Conservation (phyloP, 495 filamentous ascomycete species). For the Podospora comata region DNA sequence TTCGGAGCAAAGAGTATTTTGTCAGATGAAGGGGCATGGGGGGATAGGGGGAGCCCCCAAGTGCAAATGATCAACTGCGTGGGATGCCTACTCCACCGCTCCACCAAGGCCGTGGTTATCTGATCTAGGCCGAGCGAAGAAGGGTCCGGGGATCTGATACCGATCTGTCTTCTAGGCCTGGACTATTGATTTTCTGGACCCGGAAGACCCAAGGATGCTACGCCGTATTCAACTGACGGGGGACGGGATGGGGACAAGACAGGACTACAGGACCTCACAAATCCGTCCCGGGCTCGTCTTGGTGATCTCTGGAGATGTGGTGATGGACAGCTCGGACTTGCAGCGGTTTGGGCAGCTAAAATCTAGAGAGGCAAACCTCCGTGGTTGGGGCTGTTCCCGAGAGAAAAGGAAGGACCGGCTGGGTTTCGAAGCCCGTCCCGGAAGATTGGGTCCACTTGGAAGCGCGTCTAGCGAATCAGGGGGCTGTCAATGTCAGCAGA, state of each 20-base stretch:
- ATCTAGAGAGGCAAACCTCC: not conserved
- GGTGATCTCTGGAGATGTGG: not conserved
- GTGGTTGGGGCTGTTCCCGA: not conserved
- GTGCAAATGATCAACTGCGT: not conserved
- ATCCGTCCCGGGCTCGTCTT: not conserved
- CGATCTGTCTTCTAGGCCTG: not conserved
- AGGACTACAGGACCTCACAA: not conserved
- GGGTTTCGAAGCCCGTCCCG: constrained; percentile 14
- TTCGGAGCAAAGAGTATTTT: not conserved
- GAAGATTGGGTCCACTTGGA: constrained; percentile 12
- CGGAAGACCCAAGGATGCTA: not conserved
- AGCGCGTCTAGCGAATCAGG: constrained; percentile 23
- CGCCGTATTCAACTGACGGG: not conserved
- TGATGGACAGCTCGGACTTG: not conserved
- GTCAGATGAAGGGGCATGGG: not conserved
- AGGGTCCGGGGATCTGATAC: constrained; percentile 13
- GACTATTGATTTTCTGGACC: constrained; percentile 6
- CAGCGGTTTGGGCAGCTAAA: constrained; percentile 7
- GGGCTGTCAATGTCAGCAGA: constrained; percentile 33
- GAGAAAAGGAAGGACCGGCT: constrained; percentile 1
- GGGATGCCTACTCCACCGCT: constrained; percentile 11
- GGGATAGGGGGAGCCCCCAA: not conserved
- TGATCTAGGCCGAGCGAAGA: constrained; percentile 19
- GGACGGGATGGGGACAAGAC: not conserved
- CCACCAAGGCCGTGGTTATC: constrained; percentile 24